Evolutionary conservation across 805 yeast species (phyloP).

Genomic region (Starmerella cellae): DNA sequence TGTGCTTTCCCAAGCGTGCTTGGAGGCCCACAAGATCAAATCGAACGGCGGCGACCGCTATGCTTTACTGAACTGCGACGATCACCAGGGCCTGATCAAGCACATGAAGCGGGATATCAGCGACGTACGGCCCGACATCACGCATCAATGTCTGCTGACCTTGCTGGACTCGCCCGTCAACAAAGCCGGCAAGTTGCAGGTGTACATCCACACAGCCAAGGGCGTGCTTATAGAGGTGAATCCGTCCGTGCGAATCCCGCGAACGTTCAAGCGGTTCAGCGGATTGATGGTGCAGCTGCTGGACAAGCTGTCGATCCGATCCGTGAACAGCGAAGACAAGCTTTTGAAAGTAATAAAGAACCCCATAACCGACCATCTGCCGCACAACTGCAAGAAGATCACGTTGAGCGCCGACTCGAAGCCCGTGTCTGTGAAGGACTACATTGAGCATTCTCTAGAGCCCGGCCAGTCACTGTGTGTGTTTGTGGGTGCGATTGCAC

Average conservation of each 20-base stretch:
- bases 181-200: conserved; percentile 94
- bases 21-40: conserved; percentile 78
- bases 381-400: conserved; percentile 86
- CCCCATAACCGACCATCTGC: conserved; percentile 93
- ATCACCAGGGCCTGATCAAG: conserved; percentile 87
- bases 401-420: conserved; percentile 89
- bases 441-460: conserved; percentile 54
- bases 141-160: conserved; percentile 93
- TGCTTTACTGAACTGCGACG: conserved; percentile 91
- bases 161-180: conserved; percentile 93
- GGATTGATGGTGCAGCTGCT: conserved; percentile 95
- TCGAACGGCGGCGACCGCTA: conserved; percentile 82
- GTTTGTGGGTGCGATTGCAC: conserved; percentile 98
- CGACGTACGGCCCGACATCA: conserved; percentile 98
- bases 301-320: conserved; percentile 82
- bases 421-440: conserved; percentile 77
- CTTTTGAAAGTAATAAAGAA: conserved; percentile 87
- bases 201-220: conserved; percentile 87
- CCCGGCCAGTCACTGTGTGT: conserved; percentile 92
- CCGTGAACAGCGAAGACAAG: conserved; percentile 91
- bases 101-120: conserved; percentile 96
- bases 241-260: conserved; percentile 92
- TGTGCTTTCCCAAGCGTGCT: conserved; percentile 89
- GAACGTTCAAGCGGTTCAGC: conserved; percentile 94
- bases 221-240: conserved; percentile 92